A percentile compares a stretch with the other conserved stretches of the same genome.
Evolutionary conservation across 345 rosid genomes (phyloP).

Genomic region (Populus ilicifolia): DNA sequence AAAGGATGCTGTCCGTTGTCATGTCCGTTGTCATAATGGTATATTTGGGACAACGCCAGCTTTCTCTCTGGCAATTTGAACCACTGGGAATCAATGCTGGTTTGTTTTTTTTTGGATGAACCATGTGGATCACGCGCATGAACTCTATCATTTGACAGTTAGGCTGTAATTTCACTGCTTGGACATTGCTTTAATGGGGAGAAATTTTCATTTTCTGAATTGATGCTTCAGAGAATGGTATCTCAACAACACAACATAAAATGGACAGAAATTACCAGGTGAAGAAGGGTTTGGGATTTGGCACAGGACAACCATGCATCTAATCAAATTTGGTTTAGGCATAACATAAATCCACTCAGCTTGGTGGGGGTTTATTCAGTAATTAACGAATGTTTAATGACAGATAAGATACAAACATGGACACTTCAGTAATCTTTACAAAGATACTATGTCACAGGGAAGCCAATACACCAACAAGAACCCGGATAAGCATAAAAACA

Average conservation of each 20-base stretch:
- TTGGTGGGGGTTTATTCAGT: neutral
- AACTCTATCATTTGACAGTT: neutral
- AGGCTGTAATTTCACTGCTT: neutral
- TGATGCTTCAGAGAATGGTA: neutral
- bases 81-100: too few relatives aligned
- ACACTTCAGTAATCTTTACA: slow-evolving; percentile 13
- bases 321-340: neutral
- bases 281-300: neutral
- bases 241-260: neutral
- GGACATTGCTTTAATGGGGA: neutral
- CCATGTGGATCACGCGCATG: neutral
- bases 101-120: neutral
- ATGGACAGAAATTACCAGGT: neutral
- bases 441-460: neutral
- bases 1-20: neutral
- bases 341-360: neutral
- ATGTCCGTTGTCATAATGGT: neutral
- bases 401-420: neutral
- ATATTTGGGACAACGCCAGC: neutral
- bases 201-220: neutral
- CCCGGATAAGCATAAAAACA: neutral
- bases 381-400: neutral
- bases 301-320: neutral
- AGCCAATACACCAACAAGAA: slow-evolving; percentile 9
- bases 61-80: neutral